Conservation (phyloP, 306 rosid species). For the Calophaca sinica region DNA sequence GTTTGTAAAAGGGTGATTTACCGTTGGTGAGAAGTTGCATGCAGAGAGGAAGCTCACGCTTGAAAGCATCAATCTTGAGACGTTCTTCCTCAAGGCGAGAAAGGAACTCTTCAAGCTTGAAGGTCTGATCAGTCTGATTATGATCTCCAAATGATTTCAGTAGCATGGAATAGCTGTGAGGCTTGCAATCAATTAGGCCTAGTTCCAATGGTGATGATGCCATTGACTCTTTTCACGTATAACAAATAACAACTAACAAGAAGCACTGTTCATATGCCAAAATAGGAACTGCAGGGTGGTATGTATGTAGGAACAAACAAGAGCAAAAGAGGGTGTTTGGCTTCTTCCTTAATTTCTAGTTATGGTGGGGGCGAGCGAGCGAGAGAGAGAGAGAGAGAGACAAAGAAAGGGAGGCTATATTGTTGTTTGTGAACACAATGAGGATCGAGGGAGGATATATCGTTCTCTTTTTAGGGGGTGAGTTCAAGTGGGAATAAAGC, state of each 20-base stretch:
- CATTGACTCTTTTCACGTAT: slow-evolving; percentile 53
- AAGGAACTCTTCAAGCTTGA: slow-evolving; percentile 85
- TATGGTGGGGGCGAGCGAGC: slow-evolving; percentile 50
- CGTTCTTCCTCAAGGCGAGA: slow-evolving; percentile 92
- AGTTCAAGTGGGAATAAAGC: slow-evolving; percentile 89
- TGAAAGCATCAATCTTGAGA: slow-evolving; percentile 96
- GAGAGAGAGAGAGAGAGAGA: slow-evolving; percentile 43
- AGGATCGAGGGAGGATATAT: slow-evolving; percentile 73
- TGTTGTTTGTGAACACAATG: slow-evolving; percentile 73
- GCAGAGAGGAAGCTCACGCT: slow-evolving; percentile 99
- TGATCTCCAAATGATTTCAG: slow-evolving; percentile 83
- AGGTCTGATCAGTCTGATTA: slow-evolving; percentile 55
- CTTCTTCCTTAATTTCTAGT: slow-evolving; percentile 59
- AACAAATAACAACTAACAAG: neutral
- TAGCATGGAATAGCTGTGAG: slow-evolving; percentile 79
- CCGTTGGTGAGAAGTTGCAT: slow-evolving; percentile 98
- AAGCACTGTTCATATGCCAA: slow-evolving; percentile 47
- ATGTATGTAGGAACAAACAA: slow-evolving; percentile 63
- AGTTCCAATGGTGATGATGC: slow-evolving; percentile 79
- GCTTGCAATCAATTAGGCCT: slow-evolving; percentile 76
- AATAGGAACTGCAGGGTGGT: slow-evolving; percentile 46
- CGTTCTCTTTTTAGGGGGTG: slow-evolving; percentile 81
- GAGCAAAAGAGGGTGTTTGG: slow-evolving; percentile 82
- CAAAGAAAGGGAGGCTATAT: too few species aligned
- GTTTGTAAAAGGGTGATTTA: neutral